Conservation (phyloP, 2,329 filamentous ascomycete genomes). For the Leptographium wingfieldii region DNA sequence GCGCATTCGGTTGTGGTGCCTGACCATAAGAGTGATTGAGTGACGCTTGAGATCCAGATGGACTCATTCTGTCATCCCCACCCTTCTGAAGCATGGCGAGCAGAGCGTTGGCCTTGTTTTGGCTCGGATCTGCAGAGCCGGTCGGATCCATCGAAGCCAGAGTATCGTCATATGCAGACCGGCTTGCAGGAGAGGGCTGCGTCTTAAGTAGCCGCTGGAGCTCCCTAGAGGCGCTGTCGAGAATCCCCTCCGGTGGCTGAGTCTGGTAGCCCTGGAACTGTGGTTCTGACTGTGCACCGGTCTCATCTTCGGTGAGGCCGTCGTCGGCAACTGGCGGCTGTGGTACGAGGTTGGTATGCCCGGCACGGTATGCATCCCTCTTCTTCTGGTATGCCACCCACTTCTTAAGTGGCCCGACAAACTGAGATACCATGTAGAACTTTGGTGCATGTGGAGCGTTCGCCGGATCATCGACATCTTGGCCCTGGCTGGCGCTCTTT, state of each 20-base stretch:
- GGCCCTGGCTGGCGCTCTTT: constrained; percentile 33
- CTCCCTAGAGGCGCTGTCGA: constrained; percentile 38
- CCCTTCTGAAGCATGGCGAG: constrained; percentile 37
- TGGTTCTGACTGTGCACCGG: constrained; percentile 27
- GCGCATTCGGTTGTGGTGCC: constrained; percentile 37
- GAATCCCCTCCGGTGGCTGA: constrained; percentile 29
- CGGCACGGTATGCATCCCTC: constrained; percentile 40
- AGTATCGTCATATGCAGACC: background rate
- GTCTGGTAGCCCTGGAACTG: constrained; percentile 17
- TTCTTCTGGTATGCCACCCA: constrained; percentile 83
- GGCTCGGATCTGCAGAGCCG: constrained; percentile 3
- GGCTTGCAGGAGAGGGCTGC: constrained; percentile 24
- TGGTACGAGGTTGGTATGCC: constrained; percentile 27
- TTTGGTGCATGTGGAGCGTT: constrained; percentile 59
- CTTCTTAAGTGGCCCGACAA: constrained; percentile 71
- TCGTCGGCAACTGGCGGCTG: constrained; percentile 36
- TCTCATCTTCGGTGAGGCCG: constrained; percentile 49
- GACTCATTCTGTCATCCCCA: background rate
- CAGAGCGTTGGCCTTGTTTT: constrained; percentile 37
- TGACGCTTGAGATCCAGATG: constrained; percentile 29
- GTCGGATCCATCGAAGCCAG: background rate
- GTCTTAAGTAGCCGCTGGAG: constrained; percentile 43
- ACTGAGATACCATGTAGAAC: constrained; percentile 97
- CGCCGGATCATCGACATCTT: constrained; percentile 43
- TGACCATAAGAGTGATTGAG: constrained; percentile 33